A percentile compares a stretch with the other conserved stretches of the same genome.
Conservation (phyloP, 176 grass and related monocot genomes). For the Oryza longistaminata region DNA sequence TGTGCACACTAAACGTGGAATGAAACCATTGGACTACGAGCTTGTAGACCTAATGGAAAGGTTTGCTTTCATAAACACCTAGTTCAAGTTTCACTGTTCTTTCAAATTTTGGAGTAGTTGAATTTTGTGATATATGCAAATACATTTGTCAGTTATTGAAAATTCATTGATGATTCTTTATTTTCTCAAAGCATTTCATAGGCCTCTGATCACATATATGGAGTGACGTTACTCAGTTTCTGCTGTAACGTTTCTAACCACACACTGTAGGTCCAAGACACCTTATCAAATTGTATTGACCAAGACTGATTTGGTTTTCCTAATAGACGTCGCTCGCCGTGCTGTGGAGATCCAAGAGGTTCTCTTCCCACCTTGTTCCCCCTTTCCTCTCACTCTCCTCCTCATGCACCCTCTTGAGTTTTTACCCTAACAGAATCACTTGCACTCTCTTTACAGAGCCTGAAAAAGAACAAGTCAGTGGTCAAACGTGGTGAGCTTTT, state of each 20-base stretch:
- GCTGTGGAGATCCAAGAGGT: constrained; percentile 95
- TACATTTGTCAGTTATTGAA: background rate
- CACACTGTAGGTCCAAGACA: constrained; percentile 67
- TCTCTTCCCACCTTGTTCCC: background rate
- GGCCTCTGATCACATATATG: background rate
- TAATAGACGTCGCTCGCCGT: constrained; percentile 84
- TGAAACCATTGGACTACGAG: constrained; percentile 93
- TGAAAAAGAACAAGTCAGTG: constrained; percentile 74
- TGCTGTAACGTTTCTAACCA: constrained; percentile 4
- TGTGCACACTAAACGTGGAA: constrained; percentile 96
- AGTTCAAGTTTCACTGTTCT: background rate
- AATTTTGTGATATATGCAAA: background rate
- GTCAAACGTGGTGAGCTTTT: constrained; percentile 77
- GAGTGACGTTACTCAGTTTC: background rate
- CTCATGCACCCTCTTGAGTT: background rate
- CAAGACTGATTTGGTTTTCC: constrained; percentile 92
- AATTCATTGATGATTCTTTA: background rate
- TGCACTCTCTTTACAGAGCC: constrained; percentile 48
- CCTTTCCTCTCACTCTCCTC: background rate
- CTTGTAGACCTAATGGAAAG: constrained; percentile 93
- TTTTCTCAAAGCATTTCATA: constrained; percentile 5
- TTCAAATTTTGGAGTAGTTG: background rate
- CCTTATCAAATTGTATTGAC: constrained; percentile 91
- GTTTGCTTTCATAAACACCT: constrained; percentile 29
- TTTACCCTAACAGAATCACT: constrained; percentile 7